These are phyloP conservation scores for Punica granatum DNA, from an alignment of 345 rosid genomes.

Conservation along the genomic window DNA sequence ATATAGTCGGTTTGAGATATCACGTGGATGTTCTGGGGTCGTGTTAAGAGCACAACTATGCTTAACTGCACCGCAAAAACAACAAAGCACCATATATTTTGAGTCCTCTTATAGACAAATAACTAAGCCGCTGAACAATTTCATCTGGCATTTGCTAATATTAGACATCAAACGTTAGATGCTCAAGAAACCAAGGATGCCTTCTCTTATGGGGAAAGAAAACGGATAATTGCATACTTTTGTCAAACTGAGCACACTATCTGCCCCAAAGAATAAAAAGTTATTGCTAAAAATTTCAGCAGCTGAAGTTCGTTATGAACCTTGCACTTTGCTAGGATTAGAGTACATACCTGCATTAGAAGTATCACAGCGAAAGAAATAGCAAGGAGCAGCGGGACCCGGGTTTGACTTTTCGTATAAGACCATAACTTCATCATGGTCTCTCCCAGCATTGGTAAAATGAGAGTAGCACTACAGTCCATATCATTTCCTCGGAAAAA, in stretches of 20 bases:
- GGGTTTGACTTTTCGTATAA: slow-evolving; percentile 42
- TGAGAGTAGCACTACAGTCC: slow-evolving; percentile 10
- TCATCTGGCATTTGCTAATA: not conserved
- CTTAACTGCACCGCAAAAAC: slow-evolving; percentile 41
- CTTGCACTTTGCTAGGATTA: not conserved
- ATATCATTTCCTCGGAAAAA: slow-evolving; percentile 23
- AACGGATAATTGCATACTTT: too few species aligned
- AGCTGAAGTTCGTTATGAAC: not conserved
- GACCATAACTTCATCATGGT: slow-evolving; percentile 26
- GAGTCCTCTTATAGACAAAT: not conserved
- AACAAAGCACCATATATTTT: not conserved
- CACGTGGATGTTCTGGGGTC: slow-evolving; percentile 47
- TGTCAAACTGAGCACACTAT: too few species aligned
- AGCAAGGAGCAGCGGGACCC: slow-evolving; percentile 41
- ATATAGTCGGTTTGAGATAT: slow-evolving; percentile 26
- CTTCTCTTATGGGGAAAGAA: too few species aligned
- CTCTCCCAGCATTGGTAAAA: slow-evolving; percentile 27
- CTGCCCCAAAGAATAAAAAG: not conserved
- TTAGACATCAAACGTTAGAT: not conserved
- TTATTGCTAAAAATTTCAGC: not conserved
- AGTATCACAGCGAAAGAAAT: slow-evolving; percentile 62
- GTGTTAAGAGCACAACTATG: slow-evolving; percentile 56
- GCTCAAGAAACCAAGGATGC: not conserved
- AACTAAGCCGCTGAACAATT: not conserved
- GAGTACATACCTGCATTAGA: slow-evolving; percentile 78